Evolutionary conservation across 2,329 filamentous ascomycete species (phyloP), one percentile per base, ranked within the genome.

Genomic region (Colletotrichum magnum): DNA sequence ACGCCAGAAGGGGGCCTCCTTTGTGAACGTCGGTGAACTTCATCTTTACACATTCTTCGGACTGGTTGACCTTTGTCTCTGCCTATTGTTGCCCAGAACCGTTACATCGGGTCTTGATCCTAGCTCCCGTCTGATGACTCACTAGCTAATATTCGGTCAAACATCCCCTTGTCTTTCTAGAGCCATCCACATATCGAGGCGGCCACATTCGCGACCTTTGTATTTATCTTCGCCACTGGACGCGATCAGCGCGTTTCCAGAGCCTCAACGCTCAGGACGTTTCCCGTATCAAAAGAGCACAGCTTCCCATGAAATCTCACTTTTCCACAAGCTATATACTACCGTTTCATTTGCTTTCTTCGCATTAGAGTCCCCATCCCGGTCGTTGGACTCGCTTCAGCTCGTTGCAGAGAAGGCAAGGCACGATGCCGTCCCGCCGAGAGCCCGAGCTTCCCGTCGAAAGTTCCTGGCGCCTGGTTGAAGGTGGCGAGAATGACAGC

Each of bases 381-480:
- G 32, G 32, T 36, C 32, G 32, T 36, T 36, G 28, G 5, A 9
- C 6, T 36, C 7, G 10, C 32, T 36, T 10, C 32, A 36, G 32
- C 32, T 36, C 32, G 32, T 36, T 36, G 32, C 32, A 9, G 32
- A 36, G 7, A 43, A 10, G 6, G 41, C 41, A n/a, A 24, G 43
- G 6, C 47, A 65, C 45, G 54, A 72, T 72, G 70, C 68, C 68
- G 48, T 52, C 59, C 41, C 59, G 64, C 36, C 62, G 71, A 24
- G 64, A 72, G 65, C 77, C 75, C 60, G 73, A 75, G 24, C 74
- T 84, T 16, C 82, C 83, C 43, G 81, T 88, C 50, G 86, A 87
- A 71, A 84, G 85, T 72, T 89, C 87, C 21, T 90, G 88, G 88
- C 87, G 88, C 73, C 83, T 90, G 79, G 87, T 90, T 13, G 88